Percentiles rank a stretch among this genome's conserved stretches.
Evolutionary conservation across 169 alveolate genomes (phyloP).

Genomic region (Plasmodium gallinaceum): DNA sequence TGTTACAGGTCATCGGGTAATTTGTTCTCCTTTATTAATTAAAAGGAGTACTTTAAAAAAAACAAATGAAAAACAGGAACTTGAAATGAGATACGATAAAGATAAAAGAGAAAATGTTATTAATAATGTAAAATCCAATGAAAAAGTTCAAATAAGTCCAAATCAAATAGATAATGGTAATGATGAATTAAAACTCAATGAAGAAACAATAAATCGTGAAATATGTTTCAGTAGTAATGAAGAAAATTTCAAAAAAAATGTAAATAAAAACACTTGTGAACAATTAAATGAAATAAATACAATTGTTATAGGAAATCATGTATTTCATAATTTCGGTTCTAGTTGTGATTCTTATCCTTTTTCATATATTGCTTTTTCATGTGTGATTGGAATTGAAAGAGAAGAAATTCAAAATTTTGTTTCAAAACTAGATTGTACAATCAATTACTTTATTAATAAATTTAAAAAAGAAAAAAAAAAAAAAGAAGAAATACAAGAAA

Average conservation of each 20-base stretch:
- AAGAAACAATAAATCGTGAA: not conserved
- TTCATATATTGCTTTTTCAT: slow-evolving; percentile 76
- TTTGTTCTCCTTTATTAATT: slow-evolving; percentile 61
- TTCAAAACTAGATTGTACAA: slow-evolving; percentile 37
- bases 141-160: not conserved
- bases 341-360: slow-evolving; percentile 58
- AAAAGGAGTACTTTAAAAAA: not conserved
- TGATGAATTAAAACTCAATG: not conserved
- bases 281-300: slow-evolving; percentile 8
- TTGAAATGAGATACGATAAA: not conserved
- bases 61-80: not conserved
- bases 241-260: not conserved
- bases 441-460: slow-evolving; percentile 32
- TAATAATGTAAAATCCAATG: not conserved
- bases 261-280: not conserved
- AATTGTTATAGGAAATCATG: slow-evolving; percentile 45
- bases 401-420: slow-evolving; percentile 38
- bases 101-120: not conserved
- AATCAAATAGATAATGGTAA: not conserved
- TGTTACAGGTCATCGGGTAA: slow-evolving; percentile 76
- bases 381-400: slow-evolving; percentile 69
- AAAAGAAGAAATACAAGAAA: not conserved
- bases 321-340: slow-evolving; percentile 55
- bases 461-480: not conserved
- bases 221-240: not conserved